Evolutionary conservation across 768 basidiomycete genomes (phyloP).

Genomic region (Mycena crocata): DNA sequence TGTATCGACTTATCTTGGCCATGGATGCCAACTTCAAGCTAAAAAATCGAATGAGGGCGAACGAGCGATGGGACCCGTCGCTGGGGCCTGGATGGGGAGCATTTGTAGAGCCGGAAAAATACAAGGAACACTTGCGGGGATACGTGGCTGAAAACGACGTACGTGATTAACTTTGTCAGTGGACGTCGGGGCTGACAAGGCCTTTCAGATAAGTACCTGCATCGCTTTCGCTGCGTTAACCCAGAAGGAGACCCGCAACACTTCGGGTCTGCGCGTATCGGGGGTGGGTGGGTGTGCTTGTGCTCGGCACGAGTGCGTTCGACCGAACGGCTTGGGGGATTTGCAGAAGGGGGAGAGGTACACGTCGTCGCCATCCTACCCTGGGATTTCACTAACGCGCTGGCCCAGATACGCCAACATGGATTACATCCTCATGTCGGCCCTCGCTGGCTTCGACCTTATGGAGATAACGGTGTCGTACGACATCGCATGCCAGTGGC

Average conservation of each 20-base stretch:
- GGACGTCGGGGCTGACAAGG: too few species aligned
- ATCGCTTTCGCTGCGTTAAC: conserved; percentile 33
- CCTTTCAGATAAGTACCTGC: conserved; percentile 30
- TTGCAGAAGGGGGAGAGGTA: conserved; percentile 41
- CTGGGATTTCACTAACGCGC: neutral
- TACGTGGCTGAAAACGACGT: conserved; percentile 24
- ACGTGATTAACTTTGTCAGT: too few species aligned
- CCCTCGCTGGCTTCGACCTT: conserved; percentile 10
- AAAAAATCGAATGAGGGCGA: conserved; percentile 28
- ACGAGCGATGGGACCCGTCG: conserved; percentile 16
- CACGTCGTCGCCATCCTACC: neutral
- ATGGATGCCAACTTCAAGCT: too few species aligned
- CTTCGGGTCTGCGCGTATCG: conserved; percentile 16
- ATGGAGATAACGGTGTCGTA: conserved; percentile 24
- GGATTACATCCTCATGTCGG: conserved; percentile 37
- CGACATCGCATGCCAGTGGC: conserved; percentile 43
- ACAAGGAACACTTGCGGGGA: conserved; percentile 15
- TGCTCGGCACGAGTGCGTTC: conserved; percentile 32
- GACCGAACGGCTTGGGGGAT: conserved; percentile 36
- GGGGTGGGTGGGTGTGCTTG: conserved; percentile 32
- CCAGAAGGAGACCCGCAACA: conserved; percentile 33
- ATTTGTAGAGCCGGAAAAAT: conserved; percentile 12
- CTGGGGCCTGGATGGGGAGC: conserved; percentile 26
- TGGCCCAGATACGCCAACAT: conserved; percentile 36
- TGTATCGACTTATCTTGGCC: conserved; percentile 37